Percentiles rank a stretch among this genome's conserved stretches.
Conservation (phyloP, 345 rosid species). For the Alliaria petiolata region DNA sequence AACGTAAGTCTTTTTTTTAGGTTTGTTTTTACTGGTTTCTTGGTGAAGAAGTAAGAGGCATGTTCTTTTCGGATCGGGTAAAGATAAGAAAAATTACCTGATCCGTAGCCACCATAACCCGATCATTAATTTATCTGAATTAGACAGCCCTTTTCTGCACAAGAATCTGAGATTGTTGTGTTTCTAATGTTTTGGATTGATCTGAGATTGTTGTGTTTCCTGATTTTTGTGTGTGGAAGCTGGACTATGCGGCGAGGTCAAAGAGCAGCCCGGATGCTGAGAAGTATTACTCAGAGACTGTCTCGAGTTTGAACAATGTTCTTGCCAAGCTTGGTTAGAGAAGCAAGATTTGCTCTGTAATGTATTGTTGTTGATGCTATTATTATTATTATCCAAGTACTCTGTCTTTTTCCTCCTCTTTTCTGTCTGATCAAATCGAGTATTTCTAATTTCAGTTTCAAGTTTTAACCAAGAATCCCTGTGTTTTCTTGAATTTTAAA, state of each 20-base stretch:
- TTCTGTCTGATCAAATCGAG: slow-evolving; percentile 2
- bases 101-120: too few relatives aligned
- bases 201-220: not conserved
- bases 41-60: not conserved
- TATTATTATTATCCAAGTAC: slow-evolving; percentile 18
- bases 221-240: slow-evolving; percentile 36
- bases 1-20: slow-evolving; percentile 39
- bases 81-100: too few relatives aligned
- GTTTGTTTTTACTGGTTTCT: not conserved
- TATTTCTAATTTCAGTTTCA: not conserved
- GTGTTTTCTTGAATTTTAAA: too few relatives aligned
- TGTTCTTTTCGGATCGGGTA: too few relatives aligned
- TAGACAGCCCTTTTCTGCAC: too few relatives aligned
- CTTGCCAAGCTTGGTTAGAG: slow-evolving; percentile 81
- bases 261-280: slow-evolving; percentile 89
- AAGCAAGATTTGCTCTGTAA: slow-evolving; percentile 3
- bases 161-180: too few relatives aligned
- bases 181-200: too few relatives aligned
- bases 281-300: slow-evolving; percentile 83
- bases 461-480: not conserved
- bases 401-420: slow-evolving; percentile 3
- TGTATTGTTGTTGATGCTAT: not conserved
- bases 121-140: too few relatives aligned
- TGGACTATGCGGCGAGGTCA: slow-evolving; percentile 88
- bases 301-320: slow-evolving; percentile 72